Evolutionary conservation across 1,139 yeast genomes (phyloP).

Genomic region (Yamadazyma triangularis): DNA sequence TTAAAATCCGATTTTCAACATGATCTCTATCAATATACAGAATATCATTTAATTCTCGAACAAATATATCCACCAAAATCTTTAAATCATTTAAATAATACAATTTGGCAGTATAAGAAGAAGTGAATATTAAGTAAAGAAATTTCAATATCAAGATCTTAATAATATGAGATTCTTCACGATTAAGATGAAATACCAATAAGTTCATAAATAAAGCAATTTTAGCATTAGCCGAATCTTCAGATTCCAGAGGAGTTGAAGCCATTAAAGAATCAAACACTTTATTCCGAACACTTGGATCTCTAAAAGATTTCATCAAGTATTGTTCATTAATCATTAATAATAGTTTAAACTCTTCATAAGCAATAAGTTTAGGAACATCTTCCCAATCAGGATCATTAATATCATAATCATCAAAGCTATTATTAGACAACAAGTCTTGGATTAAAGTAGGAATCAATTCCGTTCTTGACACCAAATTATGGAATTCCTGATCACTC

Average conservation of each 20-base stretch:
- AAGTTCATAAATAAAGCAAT: slow-evolving; percentile 38
- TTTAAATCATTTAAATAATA: slow-evolving; percentile 81
- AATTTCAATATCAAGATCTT: slow-evolving; percentile 79
- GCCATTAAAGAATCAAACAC: slow-evolving; percentile 45
- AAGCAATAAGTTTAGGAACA: slow-evolving; percentile 60
- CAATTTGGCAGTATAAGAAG: slow-evolving; percentile 58
- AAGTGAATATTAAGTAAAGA: slow-evolving; percentile 69
- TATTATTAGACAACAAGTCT: slow-evolving; percentile 49
- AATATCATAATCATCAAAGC: slow-evolving; percentile 34
- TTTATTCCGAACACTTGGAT: slow-evolving; percentile 32
- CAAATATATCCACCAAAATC: slow-evolving; percentile 79
- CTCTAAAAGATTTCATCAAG: slow-evolving; percentile 54
- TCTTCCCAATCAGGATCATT: slow-evolving; percentile 41
- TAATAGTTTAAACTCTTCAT: slow-evolving; percentile 68
- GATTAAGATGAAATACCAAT: slow-evolving; percentile 56
- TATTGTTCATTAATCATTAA: slow-evolving; percentile 81
- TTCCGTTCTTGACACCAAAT: slow-evolving; percentile 22
- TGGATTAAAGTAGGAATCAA: slow-evolving; percentile 41
- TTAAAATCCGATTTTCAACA: slow-evolving; percentile 49
- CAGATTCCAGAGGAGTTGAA: slow-evolving; percentile 9
- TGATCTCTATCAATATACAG: slow-evolving; percentile 34
- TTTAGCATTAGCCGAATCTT: slow-evolving; percentile 16
- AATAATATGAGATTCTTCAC: slow-evolving; percentile 69
- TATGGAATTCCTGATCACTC: slow-evolving; percentile 29
- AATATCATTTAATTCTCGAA: slow-evolving; percentile 72